Evolutionary conservation across 2,329 filamentous ascomycete species (phyloP).

Genomic region (Phyllachora maydis): DNA sequence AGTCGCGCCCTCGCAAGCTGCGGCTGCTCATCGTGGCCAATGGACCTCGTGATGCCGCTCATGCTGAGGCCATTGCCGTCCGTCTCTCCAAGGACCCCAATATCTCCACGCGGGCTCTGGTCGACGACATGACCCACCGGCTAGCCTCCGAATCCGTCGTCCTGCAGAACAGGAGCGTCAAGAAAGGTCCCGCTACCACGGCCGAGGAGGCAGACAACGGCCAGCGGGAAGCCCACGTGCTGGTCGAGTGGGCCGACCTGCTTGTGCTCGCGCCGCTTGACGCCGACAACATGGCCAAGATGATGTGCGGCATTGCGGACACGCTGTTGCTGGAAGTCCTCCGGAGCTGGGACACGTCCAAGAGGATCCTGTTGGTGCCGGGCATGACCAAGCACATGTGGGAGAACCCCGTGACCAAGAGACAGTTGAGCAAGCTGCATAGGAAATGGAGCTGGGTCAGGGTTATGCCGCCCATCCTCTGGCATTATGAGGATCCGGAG

Average conservation of each 20-base stretch:
- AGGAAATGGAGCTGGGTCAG: conserved; percentile 76
- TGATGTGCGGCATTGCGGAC: conserved; percentile 69
- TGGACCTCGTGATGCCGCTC: conserved; percentile 41
- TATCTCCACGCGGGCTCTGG: conserved; percentile 38
- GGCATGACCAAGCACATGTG: conserved; percentile 82
- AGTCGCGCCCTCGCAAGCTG: conserved; percentile 21
- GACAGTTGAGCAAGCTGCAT: conserved; percentile 67
- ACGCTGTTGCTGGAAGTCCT: conserved; percentile 65
- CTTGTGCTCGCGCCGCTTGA: conserved; percentile 71
- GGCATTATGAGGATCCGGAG: conserved; percentile 55
- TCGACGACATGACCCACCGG: conserved; percentile 43
- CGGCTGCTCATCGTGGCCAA: conserved; percentile 45
- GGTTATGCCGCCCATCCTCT: conserved; percentile 62
- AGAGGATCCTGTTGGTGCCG: conserved; percentile 67
- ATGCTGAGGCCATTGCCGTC: conserved; percentile 43
- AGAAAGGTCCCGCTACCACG: conserved; percentile 9
- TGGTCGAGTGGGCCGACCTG: conserved; percentile 77
- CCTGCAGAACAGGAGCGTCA: conserved; percentile 30
- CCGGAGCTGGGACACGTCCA: conserved; percentile 70
- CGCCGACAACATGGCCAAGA: conserved; percentile 66
- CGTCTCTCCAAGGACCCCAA: conserved; percentile 43
- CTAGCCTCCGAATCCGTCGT: conserved; percentile 41
- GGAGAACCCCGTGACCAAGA: conserved; percentile 76
- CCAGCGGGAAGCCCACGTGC: conserved; percentile 33
- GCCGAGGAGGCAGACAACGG: conserved; percentile 27